Conservation (phyloP, 768 basidiomycete species). For the Leccinum aurantiacum region DNA sequence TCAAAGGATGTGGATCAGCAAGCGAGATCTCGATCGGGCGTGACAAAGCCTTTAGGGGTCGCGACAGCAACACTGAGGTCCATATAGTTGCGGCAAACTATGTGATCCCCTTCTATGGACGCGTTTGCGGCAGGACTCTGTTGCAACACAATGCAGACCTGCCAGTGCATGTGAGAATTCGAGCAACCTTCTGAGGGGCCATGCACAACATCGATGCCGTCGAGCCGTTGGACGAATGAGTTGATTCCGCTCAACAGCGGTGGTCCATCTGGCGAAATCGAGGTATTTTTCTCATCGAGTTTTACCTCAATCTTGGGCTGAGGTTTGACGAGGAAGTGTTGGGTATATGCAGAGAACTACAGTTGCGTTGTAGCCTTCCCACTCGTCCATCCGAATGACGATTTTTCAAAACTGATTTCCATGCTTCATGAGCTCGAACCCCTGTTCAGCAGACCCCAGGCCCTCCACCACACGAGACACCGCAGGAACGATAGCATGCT, state of each 20-base stretch:
- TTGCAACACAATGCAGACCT: constrained; percentile 47
- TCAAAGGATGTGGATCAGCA: too few species aligned
- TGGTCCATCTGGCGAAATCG: too few species aligned
- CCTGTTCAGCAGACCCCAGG: constrained; percentile 61
- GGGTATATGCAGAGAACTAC: constrained; percentile 6
- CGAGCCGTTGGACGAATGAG: constrained; percentile 62
- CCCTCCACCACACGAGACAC: constrained; percentile 37
- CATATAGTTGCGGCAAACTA: constrained; percentile 89
- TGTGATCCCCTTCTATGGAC: constrained; percentile 89
- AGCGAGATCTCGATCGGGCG: constrained; percentile 44
- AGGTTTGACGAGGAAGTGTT: too few species aligned
- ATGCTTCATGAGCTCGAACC: constrained; percentile 63
- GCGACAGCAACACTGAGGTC: constrained; percentile 96
- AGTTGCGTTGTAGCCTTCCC: constrained; percentile 27
- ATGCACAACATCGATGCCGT: constrained; percentile 66
- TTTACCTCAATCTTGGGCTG: too few species aligned
- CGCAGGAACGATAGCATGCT: constrained; percentile 67
- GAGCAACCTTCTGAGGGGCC: constrained; percentile 71
- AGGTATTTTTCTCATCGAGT: too few species aligned
- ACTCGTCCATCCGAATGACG: constrained; percentile 29
- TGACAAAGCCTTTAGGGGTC: constrained; percentile 96
- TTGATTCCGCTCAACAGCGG: constrained; percentile 73
- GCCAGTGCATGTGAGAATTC: too few species aligned
- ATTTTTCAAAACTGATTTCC: constrained; percentile 18
- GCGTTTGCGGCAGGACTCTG: constrained; percentile 64